Conservation (phyloP, 2,329 filamentous ascomycete genomes). For the Colletotrichum melonis region DNA sequence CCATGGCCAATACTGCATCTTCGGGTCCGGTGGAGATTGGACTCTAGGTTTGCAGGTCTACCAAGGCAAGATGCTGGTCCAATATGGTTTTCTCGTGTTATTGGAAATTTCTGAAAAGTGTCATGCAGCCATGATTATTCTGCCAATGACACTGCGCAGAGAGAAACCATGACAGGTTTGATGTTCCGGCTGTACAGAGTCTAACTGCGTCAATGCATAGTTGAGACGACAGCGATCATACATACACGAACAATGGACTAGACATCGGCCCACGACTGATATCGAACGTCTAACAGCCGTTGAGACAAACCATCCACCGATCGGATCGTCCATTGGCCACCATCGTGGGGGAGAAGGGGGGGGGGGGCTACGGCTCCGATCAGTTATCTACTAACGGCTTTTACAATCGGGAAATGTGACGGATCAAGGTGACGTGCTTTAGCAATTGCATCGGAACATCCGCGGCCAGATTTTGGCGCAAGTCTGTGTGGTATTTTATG, state of each 20-base stretch:
- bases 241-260: too few relatives aligned
- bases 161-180: neutral
- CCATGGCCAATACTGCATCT: conserved; percentile 6
- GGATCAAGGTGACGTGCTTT: neutral
- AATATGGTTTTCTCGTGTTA: neutral
- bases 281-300: too few relatives aligned
- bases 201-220: neutral
- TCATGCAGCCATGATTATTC: neutral
- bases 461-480: neutral
- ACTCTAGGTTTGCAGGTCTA: neutral
- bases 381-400: neutral
- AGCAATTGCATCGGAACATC: neutral
- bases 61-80: neutral
- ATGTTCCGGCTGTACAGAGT: neutral
- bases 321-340: neutral
- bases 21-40: conserved; percentile 6
- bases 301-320: neutral
- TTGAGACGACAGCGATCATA: neutral
- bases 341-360: neutral
- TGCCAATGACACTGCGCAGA: neutral
- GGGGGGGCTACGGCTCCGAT: neutral
- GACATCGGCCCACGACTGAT: neutral
- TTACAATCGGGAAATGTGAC: neutral
- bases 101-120: neutral
- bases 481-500: neutral